These are phyloP conservation scores for Fusarium sp. DNA, from an alignment of 2,329 filamentous ascomycete genomes.

Conservation along the genomic window DNA sequence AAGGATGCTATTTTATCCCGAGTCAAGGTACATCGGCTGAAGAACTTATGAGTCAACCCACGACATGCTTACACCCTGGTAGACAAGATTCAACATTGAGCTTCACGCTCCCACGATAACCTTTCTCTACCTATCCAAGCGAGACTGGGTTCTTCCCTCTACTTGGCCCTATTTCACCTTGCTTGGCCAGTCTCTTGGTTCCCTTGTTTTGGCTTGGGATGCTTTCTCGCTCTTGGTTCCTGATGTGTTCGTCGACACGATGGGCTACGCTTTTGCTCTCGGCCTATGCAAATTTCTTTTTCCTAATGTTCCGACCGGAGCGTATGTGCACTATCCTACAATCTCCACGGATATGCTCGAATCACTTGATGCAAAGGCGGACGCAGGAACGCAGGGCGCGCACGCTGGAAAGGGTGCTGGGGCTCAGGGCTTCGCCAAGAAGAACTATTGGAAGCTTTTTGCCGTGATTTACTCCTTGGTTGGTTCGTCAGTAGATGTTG, in stretches of 20 bases:
- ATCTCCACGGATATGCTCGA: conserved; percentile 98
- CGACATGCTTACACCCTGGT: conserved; percentile 30
- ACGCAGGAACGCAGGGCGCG: conserved; percentile 73
- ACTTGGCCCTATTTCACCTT: conserved; percentile 95
- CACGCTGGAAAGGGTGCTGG: conserved; percentile 87
- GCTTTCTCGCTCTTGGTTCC: conserved; percentile 92
- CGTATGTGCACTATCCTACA: conserved; percentile 97
- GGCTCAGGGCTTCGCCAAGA: conserved; percentile 76
- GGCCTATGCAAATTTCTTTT: conserved; percentile 87
- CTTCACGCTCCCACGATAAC: conserved; percentile 84
- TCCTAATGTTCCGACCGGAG: conserved; percentile 80
- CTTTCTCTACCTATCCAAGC: conserved; percentile 90
- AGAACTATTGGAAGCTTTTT: conserved; percentile 87
- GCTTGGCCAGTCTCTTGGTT: conserved; percentile 92
- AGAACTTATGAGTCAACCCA: not conserved
- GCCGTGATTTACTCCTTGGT: conserved; percentile 84
- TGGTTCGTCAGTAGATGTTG: conserved; percentile 85
- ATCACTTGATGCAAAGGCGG: conserved; percentile 74
- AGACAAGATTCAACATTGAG: conserved; percentile 91
- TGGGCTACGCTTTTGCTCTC: conserved; percentile 95
- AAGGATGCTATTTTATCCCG: conserved; percentile 82
- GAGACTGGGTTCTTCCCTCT: conserved; percentile 84
- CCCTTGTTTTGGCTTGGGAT: conserved; percentile 87
- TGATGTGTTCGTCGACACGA: conserved; percentile 95
- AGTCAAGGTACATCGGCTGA: conserved; percentile 70